These are phyloP conservation scores for Phaffomyces opuntiae DNA, from an alignment of 805 yeast species.

Conservation along the genomic window DNA sequence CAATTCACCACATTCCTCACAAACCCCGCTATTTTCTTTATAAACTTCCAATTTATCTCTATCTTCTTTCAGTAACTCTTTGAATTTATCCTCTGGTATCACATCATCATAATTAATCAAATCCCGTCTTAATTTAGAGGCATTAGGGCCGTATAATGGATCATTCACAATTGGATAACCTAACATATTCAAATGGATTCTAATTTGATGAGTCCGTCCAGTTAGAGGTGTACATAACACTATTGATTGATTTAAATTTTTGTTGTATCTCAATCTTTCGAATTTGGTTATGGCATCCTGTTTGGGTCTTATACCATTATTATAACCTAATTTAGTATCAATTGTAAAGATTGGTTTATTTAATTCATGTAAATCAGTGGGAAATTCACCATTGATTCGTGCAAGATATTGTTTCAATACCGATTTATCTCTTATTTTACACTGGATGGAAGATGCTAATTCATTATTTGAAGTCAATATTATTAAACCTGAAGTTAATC, in stretches of 20 bases:
- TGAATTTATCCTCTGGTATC: constrained; percentile 10
- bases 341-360: constrained; percentile 63
- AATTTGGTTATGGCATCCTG: constrained; percentile 63
- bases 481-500: constrained; percentile 93
- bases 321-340: constrained; percentile 70
- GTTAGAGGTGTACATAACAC: constrained; percentile 83
- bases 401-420: constrained; percentile 83
- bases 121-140: constrained; percentile 5
- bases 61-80: constrained; percentile 10
- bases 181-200: constrained; percentile 83
- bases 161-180: constrained; percentile 91
- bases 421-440: constrained; percentile 50
- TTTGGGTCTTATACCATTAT: constrained; percentile 28
- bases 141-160: constrained; percentile 47
- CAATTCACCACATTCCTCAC: constrained; percentile 16
- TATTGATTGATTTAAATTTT: constrained; percentile 26
- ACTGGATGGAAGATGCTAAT: constrained; percentile 39
- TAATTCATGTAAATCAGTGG: constrained; percentile 33
- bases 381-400: constrained; percentile 80
- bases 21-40: constrained; percentile 30
- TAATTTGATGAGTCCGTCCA: constrained; percentile 92
- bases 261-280: constrained; percentile 23
- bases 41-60: constrained; percentile 4
- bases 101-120: constrained; percentile 5
- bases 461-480: constrained; percentile 26